A percentile compares a stretch with the other conserved stretches of the same genome.
Evolutionary conservation across 169 alveolate genomes (phyloP).

Genomic region (Plasmodium chabaudi): DNA sequence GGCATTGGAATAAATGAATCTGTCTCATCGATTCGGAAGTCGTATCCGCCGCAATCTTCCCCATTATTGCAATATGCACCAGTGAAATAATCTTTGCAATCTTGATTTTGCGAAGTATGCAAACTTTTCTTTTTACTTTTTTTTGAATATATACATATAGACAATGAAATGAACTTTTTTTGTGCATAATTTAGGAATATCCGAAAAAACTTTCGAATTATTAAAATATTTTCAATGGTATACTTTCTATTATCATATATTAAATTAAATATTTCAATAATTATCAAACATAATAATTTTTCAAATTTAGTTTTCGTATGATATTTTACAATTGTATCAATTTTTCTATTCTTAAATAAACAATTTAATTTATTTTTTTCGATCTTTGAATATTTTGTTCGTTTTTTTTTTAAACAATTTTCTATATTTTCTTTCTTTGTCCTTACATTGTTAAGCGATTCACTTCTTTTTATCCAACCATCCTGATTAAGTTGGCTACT

Average conservation of each 20-base stretch:
- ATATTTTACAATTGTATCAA: conserved; percentile 42
- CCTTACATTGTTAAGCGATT: no score
- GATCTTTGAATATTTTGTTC: neutral
- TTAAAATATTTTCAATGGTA: conserved; percentile 50
- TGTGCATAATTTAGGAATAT: conserved; percentile 62
- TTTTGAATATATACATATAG: conserved; percentile 6
- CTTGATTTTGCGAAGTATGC: no score
- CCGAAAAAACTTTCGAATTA: conserved; percentile 66
- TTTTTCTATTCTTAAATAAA: conserved; percentile 34
- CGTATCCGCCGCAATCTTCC: no score
- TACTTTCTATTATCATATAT: conserved; percentile 46
- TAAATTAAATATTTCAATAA: conserved; percentile 68
- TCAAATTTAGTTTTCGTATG: conserved; percentile 59
- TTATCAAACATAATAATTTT: conserved; percentile 44
- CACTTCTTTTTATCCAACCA: neutral
- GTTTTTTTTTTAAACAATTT: neutral
- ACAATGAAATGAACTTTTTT: conserved; percentile 28
- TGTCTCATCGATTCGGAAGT: neutral
- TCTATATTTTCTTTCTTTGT: neutral
- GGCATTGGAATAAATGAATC: conserved; percentile 12
- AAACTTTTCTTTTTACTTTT: neutral
- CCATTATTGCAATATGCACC: no score
- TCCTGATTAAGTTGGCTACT: neutral
- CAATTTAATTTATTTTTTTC: neutral
- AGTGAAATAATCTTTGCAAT: no score